phyloP scores from a whole-genome alignment of 1,139 yeast species.

The Citeromyces hawaiiensis region DNA sequence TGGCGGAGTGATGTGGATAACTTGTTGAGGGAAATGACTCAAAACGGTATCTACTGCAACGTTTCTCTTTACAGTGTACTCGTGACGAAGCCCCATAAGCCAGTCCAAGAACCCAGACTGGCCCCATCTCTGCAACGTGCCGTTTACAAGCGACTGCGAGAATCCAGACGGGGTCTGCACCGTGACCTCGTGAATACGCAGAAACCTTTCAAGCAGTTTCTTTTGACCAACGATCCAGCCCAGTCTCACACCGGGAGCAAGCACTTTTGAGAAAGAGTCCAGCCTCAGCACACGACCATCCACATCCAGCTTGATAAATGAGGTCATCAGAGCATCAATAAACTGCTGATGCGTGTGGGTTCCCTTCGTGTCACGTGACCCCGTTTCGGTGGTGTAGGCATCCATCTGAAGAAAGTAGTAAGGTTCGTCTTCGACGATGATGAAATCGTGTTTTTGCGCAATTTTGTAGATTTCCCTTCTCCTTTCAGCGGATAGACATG shows the following conservation, averaged over 20 bases:
- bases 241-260: conserved; percentile 85
- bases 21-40: conserved; percentile 44
- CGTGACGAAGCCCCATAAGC: conserved; percentile 76
- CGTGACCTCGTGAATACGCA: conserved; percentile 70
- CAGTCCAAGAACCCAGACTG: conserved; percentile 73
- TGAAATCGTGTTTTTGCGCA: conserved; percentile 66
- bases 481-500: conserved; percentile 59
- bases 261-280: conserved; percentile 84
- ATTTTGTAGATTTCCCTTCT: conserved; percentile 58
- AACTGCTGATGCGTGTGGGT: conserved; percentile 39
- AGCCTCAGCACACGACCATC: conserved; percentile 88
- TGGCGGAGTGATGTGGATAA: conserved; percentile 51
- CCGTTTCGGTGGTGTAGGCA: conserved; percentile 29
- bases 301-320: conserved; percentile 64
- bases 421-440: conserved; percentile 87
- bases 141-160: conserved; percentile 51
- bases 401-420: conserved; percentile 91
- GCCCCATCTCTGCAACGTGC: conserved; percentile 55
- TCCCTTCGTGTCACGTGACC: conserved; percentile 25
- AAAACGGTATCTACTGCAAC: conserved; percentile 58
- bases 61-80: conserved; percentile 70
- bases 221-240: conserved; percentile 87
- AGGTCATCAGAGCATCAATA: conserved; percentile 55
- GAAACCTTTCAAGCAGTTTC: conserved; percentile 47
- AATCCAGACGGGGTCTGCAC: conserved; percentile 79